Evolutionary conservation across 371 early-diverging fungal genomes (phyloP).

Genomic region (Mucor circinelloides): DNA sequence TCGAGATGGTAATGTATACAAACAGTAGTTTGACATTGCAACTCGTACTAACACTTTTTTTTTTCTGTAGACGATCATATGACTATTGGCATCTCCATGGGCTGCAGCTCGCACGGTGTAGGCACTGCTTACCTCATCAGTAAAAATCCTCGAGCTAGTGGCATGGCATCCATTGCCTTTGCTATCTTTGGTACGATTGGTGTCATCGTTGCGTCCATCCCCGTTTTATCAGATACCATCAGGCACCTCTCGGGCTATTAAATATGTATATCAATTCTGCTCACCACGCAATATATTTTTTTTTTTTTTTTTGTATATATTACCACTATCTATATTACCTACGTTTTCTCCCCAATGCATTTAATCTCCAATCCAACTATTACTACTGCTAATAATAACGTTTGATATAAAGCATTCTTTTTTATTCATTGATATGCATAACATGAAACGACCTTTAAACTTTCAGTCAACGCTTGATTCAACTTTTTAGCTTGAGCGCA

Average conservation of each 20-base stretch:
- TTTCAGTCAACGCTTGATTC: too few relatives aligned
- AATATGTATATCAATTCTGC: neutral
- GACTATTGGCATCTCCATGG: conserved; percentile 40
- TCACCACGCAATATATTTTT: too few relatives aligned
- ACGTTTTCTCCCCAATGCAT: too few relatives aligned
- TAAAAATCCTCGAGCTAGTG: conserved; percentile 29
- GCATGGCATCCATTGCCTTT: conserved; percentile 38
- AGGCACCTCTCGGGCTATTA: conserved; percentile 17
- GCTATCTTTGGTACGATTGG: conserved; percentile 32
- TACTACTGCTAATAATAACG: too few relatives aligned
- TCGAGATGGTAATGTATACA: conserved; percentile 18
- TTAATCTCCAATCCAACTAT: too few relatives aligned
- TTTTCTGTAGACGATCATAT: conserved; percentile 33
- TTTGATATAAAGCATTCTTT: too few relatives aligned
- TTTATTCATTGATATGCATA: too few relatives aligned
- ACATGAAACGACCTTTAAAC: too few relatives aligned
- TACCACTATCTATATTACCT: too few relatives aligned
- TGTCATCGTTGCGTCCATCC: conserved; percentile 35
- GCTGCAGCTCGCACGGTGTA: conserved; percentile 34
- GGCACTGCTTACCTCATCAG: conserved; percentile 35
- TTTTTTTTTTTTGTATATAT: neutral
- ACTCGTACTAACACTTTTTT: neutral
- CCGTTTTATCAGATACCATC: conserved; percentile 19
- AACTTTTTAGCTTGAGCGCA: too few relatives aligned
- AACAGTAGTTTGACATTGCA: neutral